Base-by-base conservation (phyloP, 1,284 basidiomycete genomes). In the Trametes polyzona region DNA sequence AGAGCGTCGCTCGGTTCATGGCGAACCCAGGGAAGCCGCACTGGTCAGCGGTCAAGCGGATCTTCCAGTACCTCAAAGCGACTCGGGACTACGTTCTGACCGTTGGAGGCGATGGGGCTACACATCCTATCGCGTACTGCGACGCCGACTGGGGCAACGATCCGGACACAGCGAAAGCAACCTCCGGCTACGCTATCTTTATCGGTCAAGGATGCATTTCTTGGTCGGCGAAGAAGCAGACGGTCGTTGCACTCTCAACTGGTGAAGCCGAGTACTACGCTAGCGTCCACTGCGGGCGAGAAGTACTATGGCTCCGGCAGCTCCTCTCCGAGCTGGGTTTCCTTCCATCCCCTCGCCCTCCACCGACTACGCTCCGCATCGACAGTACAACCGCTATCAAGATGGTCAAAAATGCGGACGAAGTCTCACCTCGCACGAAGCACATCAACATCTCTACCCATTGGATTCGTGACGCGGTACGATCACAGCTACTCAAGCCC, bases 201-300 rank as follows among this genome's bases (percentile, higher is more conserved):
- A 40, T 73, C 11, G 60, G 44, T 0, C 64, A 65, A 3, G 71
- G 69, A 7, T 49, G 68, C 2, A 58, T 81, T n/a, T 68, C 70
- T 1, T 82, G 77, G 78, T 58, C 57, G 6, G 74, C 74, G 0
- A 70, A 73, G 44, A 72, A 75, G 36, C 79, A 81, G 57, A 44
- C 57, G 1, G 69, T 70, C 0, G 67, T 76, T 30, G n/a, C 43
- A n/a, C 30, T 46, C 19, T 46, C 43, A 2, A 46, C 43, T 23
- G 43, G 43, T 12, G 6, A 66, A 76, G 37, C 49, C 7, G 48
- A 49, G 14, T 76, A 79, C 55, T 57, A 57, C 29, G 44, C 47
- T 1, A 32, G 27, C 8, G 35, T 26, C 2, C 54, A 55, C 24
- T 55, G 54, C 33, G 47, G 47, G 1, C 47, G 47, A 10, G 47